phyloP scores from a whole-genome alignment of 345 rosid genomes.

The Syzygium oleosum region DNA sequence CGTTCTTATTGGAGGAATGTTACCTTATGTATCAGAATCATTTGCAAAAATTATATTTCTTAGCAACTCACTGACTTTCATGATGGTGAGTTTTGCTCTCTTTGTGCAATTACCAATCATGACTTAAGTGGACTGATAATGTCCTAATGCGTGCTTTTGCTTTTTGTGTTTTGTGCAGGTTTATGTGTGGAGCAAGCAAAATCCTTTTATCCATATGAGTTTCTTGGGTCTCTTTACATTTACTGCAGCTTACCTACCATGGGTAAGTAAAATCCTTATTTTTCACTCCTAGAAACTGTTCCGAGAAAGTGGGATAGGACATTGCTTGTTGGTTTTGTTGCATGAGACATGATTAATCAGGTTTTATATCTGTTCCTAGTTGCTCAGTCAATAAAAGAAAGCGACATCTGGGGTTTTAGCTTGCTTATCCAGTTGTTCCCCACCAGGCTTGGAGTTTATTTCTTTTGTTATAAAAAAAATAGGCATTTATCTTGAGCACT shows the following conservation, averaged over 20 bases:
- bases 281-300: background rate
- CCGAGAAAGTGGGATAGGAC: background rate
- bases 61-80: slow-evolving; percentile 95
- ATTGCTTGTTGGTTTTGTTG: background rate
- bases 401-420: background rate
- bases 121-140: background rate
- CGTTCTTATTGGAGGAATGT: slow-evolving; percentile 90
- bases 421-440: background rate
- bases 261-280: slow-evolving; percentile 51
- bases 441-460: background rate
- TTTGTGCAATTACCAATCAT: background rate
- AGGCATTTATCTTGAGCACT: background rate
- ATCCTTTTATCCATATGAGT: slow-evolving; percentile 97
- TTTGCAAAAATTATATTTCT: slow-evolving; percentile 93
- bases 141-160: background rate
- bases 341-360: background rate
- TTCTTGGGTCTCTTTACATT: slow-evolving; percentile 93
- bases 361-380: background rate
- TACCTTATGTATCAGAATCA: slow-evolving; percentile 84
- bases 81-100: slow-evolving; percentile 66
- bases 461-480: background rate
- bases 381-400: background rate
- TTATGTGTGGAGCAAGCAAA: slow-evolving; percentile 99
- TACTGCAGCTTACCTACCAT: slow-evolving; percentile 91
- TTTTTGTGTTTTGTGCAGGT: slow-evolving; percentile 32